Conservation (phyloP, 2,329 filamentous ascomycete genomes). For the Rhynchosporium agropyri region DNA sequence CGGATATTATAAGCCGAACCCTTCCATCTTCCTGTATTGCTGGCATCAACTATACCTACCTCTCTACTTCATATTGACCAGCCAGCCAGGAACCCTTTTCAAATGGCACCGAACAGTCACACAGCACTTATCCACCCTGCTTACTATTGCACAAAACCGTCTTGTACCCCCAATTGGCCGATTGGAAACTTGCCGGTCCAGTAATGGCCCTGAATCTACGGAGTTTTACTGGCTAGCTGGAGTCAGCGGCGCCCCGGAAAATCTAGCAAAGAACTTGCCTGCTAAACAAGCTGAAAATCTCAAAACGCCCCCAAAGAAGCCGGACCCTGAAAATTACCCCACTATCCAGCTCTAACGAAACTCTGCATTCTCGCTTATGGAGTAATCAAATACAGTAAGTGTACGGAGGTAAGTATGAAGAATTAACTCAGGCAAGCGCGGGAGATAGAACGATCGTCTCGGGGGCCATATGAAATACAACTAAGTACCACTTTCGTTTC, state of each 20-base stretch:
- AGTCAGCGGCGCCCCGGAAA: constrained; percentile 11
- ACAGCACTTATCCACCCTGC: not conserved
- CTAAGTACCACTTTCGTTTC: constrained; percentile 7
- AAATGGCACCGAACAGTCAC: not conserved
- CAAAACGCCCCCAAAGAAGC: constrained; percentile 7
- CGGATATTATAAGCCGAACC: constrained; percentile 6
- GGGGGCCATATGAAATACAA: constrained; percentile 1
- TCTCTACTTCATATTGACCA: not conserved
- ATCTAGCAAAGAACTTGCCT: constrained; percentile 13
- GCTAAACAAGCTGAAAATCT: not conserved
- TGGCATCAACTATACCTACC: not conserved
- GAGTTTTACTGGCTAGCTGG: not conserved
- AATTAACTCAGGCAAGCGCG: constrained; percentile 13
- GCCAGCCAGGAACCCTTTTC: not conserved
- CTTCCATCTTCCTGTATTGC: not conserved
- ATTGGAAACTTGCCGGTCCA: not conserved
- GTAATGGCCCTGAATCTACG: constrained; percentile 2
- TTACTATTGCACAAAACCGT: constrained; percentile 1
- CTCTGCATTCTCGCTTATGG: constrained; percentile 12
- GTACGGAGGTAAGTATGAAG: not conserved
- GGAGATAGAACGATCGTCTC: constrained; percentile 7
- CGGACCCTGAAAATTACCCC: constrained; percentile 14
- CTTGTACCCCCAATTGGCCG: not conserved
- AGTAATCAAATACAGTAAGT: too few species aligned
- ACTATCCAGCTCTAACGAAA: constrained; percentile 16